phyloP scores from a whole-genome alignment of 2,329 filamentous ascomycete species.

The Berkeleyomyces rouxiae region DNA sequence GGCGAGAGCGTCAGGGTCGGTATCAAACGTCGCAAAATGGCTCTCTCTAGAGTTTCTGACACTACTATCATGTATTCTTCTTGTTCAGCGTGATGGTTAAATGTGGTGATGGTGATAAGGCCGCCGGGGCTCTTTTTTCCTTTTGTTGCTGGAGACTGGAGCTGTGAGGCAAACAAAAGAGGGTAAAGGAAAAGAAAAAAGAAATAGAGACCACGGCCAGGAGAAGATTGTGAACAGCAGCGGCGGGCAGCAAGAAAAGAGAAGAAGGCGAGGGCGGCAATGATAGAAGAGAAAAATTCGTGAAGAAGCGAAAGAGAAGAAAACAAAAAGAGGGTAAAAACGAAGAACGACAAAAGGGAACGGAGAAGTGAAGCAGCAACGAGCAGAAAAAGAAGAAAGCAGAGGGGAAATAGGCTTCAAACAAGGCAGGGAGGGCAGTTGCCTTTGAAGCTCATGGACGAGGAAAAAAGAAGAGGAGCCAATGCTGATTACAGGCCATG shows the following conservation, averaged over 20 bases:
- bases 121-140: slow-evolving; percentile 11
- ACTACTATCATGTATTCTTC: neutral
- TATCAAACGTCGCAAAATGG: neutral
- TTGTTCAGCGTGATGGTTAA: neutral
- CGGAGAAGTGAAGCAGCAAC: slow-evolving; percentile 7
- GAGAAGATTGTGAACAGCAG: neutral
- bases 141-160: slow-evolving; percentile 3
- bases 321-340: neutral
- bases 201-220: neutral
- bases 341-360: slow-evolving; percentile 8
- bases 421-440: slow-evolving; percentile 5
- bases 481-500: neutral
- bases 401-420: slow-evolving; percentile 2
- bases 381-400: slow-evolving; percentile 8
- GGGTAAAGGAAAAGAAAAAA: neutral
- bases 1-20: neutral
- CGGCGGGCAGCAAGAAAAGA: neutral
- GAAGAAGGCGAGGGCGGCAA: neutral
- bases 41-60: neutral
- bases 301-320: neutral
- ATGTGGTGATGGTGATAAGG: slow-evolving; percentile 1
- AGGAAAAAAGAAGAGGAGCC: neutral
- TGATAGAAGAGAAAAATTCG: neutral
- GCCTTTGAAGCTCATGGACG: slow-evolving; percentile 1
- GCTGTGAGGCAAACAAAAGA: slow-evolving; percentile 3